Percentiles rank a stretch among this genome's conserved stretches.
phyloP scores from a whole-genome alignment of 805 yeast species.

The Priceomyces fermenticarens region DNA sequence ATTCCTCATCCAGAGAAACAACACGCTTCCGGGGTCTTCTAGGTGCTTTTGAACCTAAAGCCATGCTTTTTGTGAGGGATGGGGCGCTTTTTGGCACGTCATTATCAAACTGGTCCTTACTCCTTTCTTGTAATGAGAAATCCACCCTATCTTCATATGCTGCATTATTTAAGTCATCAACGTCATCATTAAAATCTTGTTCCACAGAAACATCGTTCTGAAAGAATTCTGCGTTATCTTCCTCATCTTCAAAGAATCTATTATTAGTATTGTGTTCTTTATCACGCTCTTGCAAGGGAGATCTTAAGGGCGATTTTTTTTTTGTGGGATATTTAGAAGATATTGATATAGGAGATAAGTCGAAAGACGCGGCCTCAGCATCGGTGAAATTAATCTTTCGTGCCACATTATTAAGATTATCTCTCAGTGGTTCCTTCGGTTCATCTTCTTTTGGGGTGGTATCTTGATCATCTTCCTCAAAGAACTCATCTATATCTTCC shows the following conservation, averaged over 20 bases:
- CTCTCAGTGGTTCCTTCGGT: conserved; percentile 8
- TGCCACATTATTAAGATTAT: conserved; percentile 24
- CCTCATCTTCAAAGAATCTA: conserved; percentile 7
- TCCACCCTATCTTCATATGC: conserved; percentile 10
- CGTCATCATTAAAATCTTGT: conserved; percentile 5
- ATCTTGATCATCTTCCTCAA: conserved; percentile 44
- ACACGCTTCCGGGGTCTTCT: conserved; percentile 3
- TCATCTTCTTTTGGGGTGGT: conserved; percentile 5
- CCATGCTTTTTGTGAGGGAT: conserved; percentile 31
- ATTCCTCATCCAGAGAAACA: conserved; percentile 10
- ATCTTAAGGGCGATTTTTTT: conserved; percentile 27
- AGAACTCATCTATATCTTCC: conserved; percentile 71
- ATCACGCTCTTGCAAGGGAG: conserved; percentile 25
- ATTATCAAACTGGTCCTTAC: background rate
- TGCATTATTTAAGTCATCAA: conserved; percentile 11
- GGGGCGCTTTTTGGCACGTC: conserved; percentile 10
- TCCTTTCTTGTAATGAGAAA: conserved; percentile 4
- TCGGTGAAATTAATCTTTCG: conserved; percentile 35
- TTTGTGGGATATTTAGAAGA: conserved; percentile 13
- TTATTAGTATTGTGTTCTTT: background rate
- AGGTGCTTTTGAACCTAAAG: conserved; percentile 19
- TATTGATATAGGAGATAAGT: conserved; percentile 26
- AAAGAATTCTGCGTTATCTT: conserved; percentile 20
- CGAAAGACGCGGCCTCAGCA: conserved; percentile 29
- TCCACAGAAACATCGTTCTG: conserved; percentile 8